Evolutionary conservation across 768 basidiomycete species (phyloP), one percentile per base, ranked within the genome.

Genomic region (Obba rivulosa): DNA sequence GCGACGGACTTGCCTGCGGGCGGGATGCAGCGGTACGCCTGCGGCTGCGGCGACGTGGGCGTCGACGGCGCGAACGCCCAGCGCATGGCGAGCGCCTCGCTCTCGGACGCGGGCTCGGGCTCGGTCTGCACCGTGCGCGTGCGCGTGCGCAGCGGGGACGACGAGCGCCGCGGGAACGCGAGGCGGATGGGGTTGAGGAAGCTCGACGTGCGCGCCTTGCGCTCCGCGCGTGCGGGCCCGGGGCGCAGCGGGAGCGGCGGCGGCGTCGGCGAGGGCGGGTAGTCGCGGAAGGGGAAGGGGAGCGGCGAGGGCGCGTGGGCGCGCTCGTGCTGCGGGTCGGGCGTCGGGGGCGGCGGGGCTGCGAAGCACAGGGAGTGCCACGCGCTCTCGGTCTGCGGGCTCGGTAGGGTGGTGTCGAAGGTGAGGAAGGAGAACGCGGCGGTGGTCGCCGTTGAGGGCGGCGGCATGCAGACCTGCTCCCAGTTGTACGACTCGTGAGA

Each of bases 141-240:
- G 49, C 50, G 51, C 13, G 55, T 50, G 35, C 50, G 52, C 9
- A 45, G 11, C 14, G 59, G 56, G 3, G 65, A 62, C 3, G 54
- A 51, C 9, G 63, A 62, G 34, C 59, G 60, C 21, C 59, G 61
- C 3, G 63, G 61, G 49, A 66, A 65, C 13, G 63, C 61, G 39
- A 64, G 56, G 41, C 58, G 57, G 53, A 68, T 60, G 46, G 66
- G 63, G 49, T 63, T 61, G 49, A 68, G 57, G 51, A 67, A 59
- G 53, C 62, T 60, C 9, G 66, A 56, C 45, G 58, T 58, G 43
- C 57, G 62, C 16, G 53, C 17, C 53, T 58, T 58, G 31, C 53
- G 36, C 25, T 52, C 52, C 18, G 49, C 51, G 34, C 46, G 24
- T 28, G 38, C 43, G 8, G 55, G 46, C 1, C 46, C 46, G 8